Conservation (phyloP, 1,139 yeast genomes). For the Oligophagozyma castellii region DNA sequence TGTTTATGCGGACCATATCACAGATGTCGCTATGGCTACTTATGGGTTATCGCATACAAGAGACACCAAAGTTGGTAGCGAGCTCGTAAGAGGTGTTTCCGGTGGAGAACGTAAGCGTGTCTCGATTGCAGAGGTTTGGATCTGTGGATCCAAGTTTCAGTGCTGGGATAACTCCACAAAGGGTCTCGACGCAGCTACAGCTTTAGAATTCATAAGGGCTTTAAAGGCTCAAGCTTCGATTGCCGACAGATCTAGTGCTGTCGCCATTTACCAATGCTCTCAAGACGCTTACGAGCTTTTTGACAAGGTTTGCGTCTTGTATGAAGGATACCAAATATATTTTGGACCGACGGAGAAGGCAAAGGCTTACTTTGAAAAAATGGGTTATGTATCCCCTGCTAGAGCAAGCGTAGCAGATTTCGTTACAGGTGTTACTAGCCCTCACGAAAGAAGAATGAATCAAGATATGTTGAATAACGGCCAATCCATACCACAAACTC, state of each 20-base stretch:
- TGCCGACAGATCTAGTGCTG: constrained; percentile 45
- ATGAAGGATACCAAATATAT: constrained; percentile 67
- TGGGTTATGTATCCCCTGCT: constrained; percentile 62
- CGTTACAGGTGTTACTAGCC: constrained; percentile 65
- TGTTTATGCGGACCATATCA: constrained; percentile 44
- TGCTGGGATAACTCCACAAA: constrained; percentile 68
- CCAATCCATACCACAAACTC: constrained; percentile 50
- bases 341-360: constrained; percentile 53
- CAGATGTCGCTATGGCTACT: constrained; percentile 59
- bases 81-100: constrained; percentile 61
- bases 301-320: constrained; percentile 59
- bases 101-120: constrained; percentile 81
- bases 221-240: constrained; percentile 50
- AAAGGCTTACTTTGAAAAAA: constrained; percentile 41
- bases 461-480: constrained; percentile 30
- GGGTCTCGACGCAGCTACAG: constrained; percentile 68
- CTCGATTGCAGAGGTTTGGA: constrained; percentile 54
- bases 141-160: constrained; percentile 48
- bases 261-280: constrained; percentile 73
- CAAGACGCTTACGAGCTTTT: constrained; percentile 65
- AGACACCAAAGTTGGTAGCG: constrained; percentile 56
- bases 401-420: constrained; percentile 80
- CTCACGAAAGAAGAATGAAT: constrained; percentile 44
- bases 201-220: constrained; percentile 58
- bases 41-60: constrained; percentile 57